These are phyloP conservation scores for Mycosphaerella sp. DNA, from an alignment of 2,329 filamentous ascomycete species.

Conservation along the genomic window DNA sequence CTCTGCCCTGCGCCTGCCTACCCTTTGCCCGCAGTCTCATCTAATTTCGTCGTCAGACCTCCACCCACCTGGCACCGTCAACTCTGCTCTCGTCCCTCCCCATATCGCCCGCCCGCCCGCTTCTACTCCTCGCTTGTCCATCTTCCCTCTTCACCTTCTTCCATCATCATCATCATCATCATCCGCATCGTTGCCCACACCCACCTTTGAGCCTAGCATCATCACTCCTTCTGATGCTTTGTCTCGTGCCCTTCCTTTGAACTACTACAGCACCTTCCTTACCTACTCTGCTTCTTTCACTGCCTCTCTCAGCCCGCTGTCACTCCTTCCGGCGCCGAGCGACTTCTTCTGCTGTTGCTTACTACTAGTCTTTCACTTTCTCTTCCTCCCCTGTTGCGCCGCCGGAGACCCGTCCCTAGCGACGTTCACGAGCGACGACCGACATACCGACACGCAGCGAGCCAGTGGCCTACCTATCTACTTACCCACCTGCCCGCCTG, in stretches of 20 bases:
- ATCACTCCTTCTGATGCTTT: constrained; percentile 31
- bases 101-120: no score
- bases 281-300: constrained; percentile 22
- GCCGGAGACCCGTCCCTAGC: constrained; percentile 1
- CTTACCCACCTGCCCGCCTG: no score
- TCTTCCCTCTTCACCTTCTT: no score
- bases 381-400: constrained; percentile 1
- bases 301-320: constrained; percentile 11
- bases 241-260: constrained; percentile 22
- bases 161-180: not conserved
- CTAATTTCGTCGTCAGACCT: constrained; percentile 10
- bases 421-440: constrained; percentile 1
- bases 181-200: constrained; percentile 1
- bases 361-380: constrained; percentile 20
- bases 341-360: constrained; percentile 18
- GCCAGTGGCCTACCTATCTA: not conserved
- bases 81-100: constrained; percentile 10
- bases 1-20: not conserved
- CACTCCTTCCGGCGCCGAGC: constrained; percentile 31
- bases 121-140: no score
- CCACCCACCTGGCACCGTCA: constrained; percentile 8
- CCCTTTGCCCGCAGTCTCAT: constrained; percentile 4
- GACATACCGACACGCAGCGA: not conserved
- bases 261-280: not conserved
- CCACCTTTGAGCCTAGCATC: constrained; percentile 18